Evolutionary conservation across 768 basidiomycete species (phyloP).

Genomic region (Lactarius hengduanensis): DNA sequence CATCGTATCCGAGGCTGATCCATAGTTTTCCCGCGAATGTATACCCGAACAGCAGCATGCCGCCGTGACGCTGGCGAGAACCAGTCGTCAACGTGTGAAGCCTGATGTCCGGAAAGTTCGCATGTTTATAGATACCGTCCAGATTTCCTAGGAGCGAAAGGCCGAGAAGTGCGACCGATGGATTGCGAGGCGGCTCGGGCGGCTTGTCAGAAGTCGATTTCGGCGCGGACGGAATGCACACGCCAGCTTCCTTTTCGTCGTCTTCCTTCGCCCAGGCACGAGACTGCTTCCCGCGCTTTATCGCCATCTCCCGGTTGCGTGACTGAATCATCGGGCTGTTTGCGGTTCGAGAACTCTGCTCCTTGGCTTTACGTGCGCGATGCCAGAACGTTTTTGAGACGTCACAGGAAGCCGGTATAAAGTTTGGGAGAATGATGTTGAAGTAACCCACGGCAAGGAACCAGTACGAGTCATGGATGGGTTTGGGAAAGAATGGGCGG

Average conservation of each 20-base stretch:
- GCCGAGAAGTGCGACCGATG: constrained; percentile 67
- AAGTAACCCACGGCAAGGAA: constrained; percentile 80
- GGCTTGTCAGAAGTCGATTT: constrained; percentile 22
- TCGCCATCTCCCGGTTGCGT: constrained; percentile 63
- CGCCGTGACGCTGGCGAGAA: constrained; percentile 74
- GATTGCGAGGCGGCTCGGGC: constrained; percentile 32
- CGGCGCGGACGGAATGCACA: constrained; percentile 37
- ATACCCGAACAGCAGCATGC: constrained; percentile 81
- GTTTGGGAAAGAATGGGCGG: constrained; percentile 50
- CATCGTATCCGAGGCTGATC: constrained; percentile 79
- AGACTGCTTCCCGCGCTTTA: constrained; percentile 57
- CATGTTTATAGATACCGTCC: constrained; percentile 77
- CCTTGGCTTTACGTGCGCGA: constrained; percentile 64
- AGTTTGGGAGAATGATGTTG: constrained; percentile 76
- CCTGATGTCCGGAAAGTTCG: constrained; percentile 50
- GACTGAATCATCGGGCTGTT: constrained; percentile 62
- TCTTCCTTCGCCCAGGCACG: constrained; percentile 74
- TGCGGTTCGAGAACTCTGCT: constrained; percentile 62
- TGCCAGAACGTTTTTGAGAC: constrained; percentile 62
- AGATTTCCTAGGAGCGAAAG: constrained; percentile 83
- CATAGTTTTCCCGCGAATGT: constrained; percentile 73
- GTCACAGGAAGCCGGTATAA: constrained; percentile 49
- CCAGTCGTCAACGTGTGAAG: constrained; percentile 80
- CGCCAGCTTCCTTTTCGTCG: constrained; percentile 55
- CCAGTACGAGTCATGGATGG: constrained; percentile 66